These are phyloP conservation scores for Dactylellina cionopaga DNA, from an alignment of 2,329 filamentous ascomycete species.

Conservation along the genomic window DNA sequence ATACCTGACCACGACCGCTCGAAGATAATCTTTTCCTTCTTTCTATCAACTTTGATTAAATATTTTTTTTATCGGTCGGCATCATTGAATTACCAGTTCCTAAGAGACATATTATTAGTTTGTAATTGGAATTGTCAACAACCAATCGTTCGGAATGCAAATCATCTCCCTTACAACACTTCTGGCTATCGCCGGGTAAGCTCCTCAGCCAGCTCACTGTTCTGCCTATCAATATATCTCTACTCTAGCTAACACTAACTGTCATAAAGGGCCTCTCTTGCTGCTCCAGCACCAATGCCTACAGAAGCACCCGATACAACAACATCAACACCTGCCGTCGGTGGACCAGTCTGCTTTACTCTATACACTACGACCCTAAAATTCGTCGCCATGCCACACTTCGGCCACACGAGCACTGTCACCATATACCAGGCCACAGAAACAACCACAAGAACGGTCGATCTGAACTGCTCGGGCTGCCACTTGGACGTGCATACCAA, in stretches of 20 bases:
- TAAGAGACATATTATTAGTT: background rate
- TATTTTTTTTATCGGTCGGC: too few species aligned
- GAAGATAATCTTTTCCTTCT: too few species aligned
- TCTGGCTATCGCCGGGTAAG: slow-evolving; percentile 13
- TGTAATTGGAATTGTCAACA: background rate
- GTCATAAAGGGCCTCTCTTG: background rate
- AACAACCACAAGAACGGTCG: background rate
- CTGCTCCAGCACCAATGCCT: slow-evolving; percentile 8
- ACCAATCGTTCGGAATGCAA: slow-evolving; percentile 13
- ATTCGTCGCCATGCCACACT: background rate
- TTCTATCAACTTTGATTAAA: too few species aligned
- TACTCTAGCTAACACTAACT: background rate
- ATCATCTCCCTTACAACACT: background rate
- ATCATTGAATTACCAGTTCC: background rate
- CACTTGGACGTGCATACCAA: background rate
- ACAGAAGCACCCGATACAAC: background rate
- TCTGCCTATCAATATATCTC: background rate
- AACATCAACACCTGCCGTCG: background rate
- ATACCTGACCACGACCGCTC: too few species aligned
- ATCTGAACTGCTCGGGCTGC: slow-evolving; percentile 22
- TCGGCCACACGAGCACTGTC: background rate
- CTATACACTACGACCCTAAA: background rate
- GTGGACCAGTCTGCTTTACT: slow-evolving; percentile 6
- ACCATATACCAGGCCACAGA: slow-evolving; percentile 9
- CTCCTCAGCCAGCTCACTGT: background rate